Percentiles rank a stretch among this genome's conserved stretches.
These are phyloP conservation scores for Plantago major DNA, from an alignment of 257 asterid genomes.

Conservation along the genomic window DNA sequence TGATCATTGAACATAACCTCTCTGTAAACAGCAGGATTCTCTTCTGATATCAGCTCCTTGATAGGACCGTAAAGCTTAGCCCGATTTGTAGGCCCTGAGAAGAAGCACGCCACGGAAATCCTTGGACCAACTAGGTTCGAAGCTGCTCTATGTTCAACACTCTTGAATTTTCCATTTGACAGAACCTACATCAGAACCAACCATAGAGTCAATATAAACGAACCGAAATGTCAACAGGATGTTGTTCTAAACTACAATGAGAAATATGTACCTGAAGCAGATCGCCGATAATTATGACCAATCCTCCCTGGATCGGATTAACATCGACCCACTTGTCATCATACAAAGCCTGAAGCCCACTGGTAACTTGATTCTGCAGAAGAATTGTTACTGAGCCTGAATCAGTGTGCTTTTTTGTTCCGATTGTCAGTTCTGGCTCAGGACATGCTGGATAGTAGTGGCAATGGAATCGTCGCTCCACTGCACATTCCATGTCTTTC, in stretches of 20 bases:
- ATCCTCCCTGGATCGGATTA: slow-evolving; percentile 11
- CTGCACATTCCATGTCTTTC: slow-evolving; percentile 16
- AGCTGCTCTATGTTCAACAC: slow-evolving; percentile 31
- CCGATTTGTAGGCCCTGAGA: slow-evolving; percentile 9
- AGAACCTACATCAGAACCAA: slow-evolving; percentile 21
- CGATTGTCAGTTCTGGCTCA: slow-evolving; percentile 21
- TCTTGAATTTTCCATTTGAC: slow-evolving; percentile 34
- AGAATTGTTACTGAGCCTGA: slow-evolving; percentile 19
- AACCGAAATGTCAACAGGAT: not conserved
- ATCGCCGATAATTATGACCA: slow-evolving; percentile 21
- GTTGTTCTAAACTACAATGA: not conserved
- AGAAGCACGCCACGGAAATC: slow-evolving; percentile 38
- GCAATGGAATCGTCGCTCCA: slow-evolving; percentile 6
- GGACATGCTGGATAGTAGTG: slow-evolving; percentile 26
- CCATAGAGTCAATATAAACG: not conserved
- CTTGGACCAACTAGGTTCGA: slow-evolving; percentile 32
- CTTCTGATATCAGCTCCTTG: slow-evolving; percentile 33
- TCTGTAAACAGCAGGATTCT: slow-evolving; percentile 32
- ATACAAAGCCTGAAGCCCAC: slow-evolving; percentile 16
- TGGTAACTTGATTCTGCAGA: slow-evolving; percentile 8
- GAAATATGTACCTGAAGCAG: slow-evolving; percentile 18
- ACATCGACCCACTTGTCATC: slow-evolving; percentile 19
- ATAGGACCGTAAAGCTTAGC: slow-evolving; percentile 31
- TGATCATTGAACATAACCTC: slow-evolving; percentile 26
- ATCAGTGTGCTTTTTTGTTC: slow-evolving; percentile 18